Evolutionary conservation across 2,329 filamentous ascomycete genomes (phyloP), one percentile per base, ranked within the genome.

Genomic region (Claviceps digitariae): DNA sequence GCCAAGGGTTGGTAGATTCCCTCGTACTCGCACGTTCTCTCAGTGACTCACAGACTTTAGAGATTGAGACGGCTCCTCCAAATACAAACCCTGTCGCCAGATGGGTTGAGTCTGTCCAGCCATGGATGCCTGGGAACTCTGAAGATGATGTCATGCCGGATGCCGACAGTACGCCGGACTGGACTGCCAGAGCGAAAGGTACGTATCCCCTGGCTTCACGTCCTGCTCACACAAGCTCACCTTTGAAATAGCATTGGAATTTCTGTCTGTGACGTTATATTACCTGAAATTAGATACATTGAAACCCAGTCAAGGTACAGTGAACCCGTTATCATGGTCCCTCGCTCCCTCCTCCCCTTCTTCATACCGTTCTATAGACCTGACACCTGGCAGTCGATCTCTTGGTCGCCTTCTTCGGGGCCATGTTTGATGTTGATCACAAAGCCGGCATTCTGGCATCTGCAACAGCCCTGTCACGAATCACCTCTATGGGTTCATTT

Each of bases 371-470:
- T 6, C 21, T n/a, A n/a, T 45, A 2, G 15, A 25, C 50, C 53
- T 57, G 23, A 56, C 48, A 25, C 7, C 10, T 3, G 10, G 12
- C 49, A 71, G 68, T 77, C 34, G 72, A 73, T 50, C 62, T 77
- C 0, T 62, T 78, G 9, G 67, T 79, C 27, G 67, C 68, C 38
- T 82, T 81, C 66, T 82, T 82, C 54, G 73, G 74, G 15, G 74
- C 75, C 54, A 77, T 81, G 69, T 81, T 81, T 57, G 75, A 75
- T 2, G 73, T 77, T 52, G 78, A 81, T 57, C 77, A 80, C 64
- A 77, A 77, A 60, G 77, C 76, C n/a, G 78, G 78, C 43, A 74
- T 81, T 53, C 66, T 76, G 45, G 72, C 78, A 1, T 77, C 78
- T 2, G 69, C 76, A 3, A 75, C 72, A 46, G 77, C 78, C 1